phyloP scores from a whole-genome alignment of 257 asterid species.

The Asclepias syriaca region DNA sequence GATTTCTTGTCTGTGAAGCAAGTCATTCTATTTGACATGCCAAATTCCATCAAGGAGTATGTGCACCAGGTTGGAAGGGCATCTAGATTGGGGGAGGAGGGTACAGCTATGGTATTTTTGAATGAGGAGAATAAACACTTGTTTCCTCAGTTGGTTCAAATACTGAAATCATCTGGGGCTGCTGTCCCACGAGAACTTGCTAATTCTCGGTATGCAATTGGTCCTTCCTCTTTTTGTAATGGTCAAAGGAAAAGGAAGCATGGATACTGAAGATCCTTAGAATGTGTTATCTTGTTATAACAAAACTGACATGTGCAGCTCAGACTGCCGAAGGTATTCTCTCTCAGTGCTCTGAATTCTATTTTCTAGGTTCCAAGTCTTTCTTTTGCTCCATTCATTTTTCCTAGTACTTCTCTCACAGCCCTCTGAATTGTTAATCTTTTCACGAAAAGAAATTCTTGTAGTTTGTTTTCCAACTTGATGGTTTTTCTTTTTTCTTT shows the following conservation, averaged over 20 bases:
- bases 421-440: not conserved
- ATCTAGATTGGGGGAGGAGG: slow-evolving; percentile 85
- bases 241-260: slow-evolving; percentile 60
- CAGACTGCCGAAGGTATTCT: not conserved
- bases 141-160: slow-evolving; percentile 58
- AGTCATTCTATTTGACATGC: slow-evolving; percentile 89
- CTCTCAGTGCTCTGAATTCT: not conserved
- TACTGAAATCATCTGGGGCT: slow-evolving; percentile 65
- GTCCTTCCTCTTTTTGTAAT: slow-evolving; percentile 35
- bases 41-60: slow-evolving; percentile 79
- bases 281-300: not conserved
- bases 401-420: not conserved
- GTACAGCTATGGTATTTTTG: slow-evolving; percentile 61
- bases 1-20: slow-evolving; percentile 71
- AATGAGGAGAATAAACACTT: slow-evolving; percentile 79
- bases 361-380: not conserved
- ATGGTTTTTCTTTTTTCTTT: not conserved
- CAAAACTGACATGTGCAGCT: not conserved
- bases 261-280: slow-evolving; percentile 24
- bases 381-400: not conserved
- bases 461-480: not conserved
- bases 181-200: slow-evolving; percentile 75
- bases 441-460: not conserved
- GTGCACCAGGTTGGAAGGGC: slow-evolving; percentile 96
- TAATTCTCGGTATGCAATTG: slow-evolving; percentile 36